Evolutionary conservation across 805 yeast species (phyloP).

Genomic region (Torulaspora maleeae): DNA sequence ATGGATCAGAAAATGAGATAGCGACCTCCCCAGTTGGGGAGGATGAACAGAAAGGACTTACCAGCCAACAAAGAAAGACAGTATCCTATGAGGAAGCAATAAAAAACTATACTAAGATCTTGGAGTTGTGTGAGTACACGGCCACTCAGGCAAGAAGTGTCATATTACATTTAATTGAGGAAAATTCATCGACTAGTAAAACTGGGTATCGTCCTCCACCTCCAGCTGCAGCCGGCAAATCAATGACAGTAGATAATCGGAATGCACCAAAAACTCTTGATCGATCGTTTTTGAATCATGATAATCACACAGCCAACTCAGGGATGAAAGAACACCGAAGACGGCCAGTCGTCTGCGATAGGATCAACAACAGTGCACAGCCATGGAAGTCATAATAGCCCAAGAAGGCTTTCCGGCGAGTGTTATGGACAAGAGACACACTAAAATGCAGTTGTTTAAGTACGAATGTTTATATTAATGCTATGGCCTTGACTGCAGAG

Average conservation of each 20-base stretch:
- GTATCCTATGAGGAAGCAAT: slow-evolving; percentile 5
- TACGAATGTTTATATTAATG: slow-evolving; percentile 7
- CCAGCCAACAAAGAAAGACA: not conserved
- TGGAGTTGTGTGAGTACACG: slow-evolving; percentile 29
- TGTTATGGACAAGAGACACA: not conserved
- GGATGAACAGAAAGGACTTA: not conserved
- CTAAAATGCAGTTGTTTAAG: slow-evolving; percentile 6
- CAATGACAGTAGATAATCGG: not conserved
- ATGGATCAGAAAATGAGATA: slow-evolving; percentile 1
- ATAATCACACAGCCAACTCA: slow-evolving; percentile 11
- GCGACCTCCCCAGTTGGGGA: not conserved
- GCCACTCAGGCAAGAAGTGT: slow-evolving; percentile 27
- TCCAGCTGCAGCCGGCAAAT: slow-evolving; percentile 1
- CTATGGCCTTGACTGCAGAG: slow-evolving; percentile 1
- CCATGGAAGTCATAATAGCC: not conserved
- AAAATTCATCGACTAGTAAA: slow-evolving; percentile 3
- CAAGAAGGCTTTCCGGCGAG: not conserved
- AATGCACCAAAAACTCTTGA: not conserved
- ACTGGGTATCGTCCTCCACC: slow-evolving; percentile 8
- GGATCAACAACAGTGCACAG: not conserved
- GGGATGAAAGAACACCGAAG: slow-evolving; percentile 11
- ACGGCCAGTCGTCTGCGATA: not conserved
- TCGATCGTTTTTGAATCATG: not conserved
- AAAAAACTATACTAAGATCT: slow-evolving; percentile 13
- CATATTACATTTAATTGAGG: slow-evolving; percentile 22